Percentiles rank a stretch among this genome's conserved stretches.
Conservation (phyloP, 78 protist species). For the Anaeramoeba flamelloides region DNA sequence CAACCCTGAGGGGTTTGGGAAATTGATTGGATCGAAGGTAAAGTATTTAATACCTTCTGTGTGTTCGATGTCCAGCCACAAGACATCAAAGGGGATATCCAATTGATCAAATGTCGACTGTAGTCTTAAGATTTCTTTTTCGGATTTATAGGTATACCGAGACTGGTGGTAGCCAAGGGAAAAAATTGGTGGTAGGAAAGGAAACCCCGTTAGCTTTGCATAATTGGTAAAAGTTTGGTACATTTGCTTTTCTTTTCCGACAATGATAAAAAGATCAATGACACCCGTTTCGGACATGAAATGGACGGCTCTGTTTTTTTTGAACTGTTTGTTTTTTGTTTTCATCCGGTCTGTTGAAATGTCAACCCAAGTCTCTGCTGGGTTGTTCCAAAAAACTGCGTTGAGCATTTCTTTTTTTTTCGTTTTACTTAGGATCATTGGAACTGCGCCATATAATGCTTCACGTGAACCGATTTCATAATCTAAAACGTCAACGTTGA, state of each 20-base stretch:
- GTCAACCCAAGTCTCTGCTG: not conserved
- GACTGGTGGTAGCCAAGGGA: constrained; percentile 94
- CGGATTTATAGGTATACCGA: constrained; percentile 87
- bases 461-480: constrained; percentile 66
- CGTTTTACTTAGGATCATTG: constrained; percentile 71
- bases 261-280: constrained; percentile 64
- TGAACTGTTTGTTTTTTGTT: too few relatives aligned
- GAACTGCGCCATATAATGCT: constrained; percentile 84
- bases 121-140: constrained; percentile 22
- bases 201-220: constrained; percentile 59
- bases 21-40: constrained; percentile 80
- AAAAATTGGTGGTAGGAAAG: constrained; percentile 70
- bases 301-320: too few relatives aligned
- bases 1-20: constrained; percentile 64
- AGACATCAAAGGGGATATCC: constrained; percentile 80
- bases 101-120: constrained; percentile 40
- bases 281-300: constrained; percentile 73
- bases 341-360: too few relatives aligned
- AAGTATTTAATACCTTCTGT: constrained; percentile 88
- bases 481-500: constrained; percentile 80
- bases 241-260: constrained; percentile 40
- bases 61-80: constrained; percentile 99
- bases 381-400: constrained; percentile 12
- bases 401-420: too few relatives aligned
- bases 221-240: constrained; percentile 21